Evolutionary conservation across 306 rosid genomes (phyloP).

Genomic region (Cicer chorassanicum): DNA sequence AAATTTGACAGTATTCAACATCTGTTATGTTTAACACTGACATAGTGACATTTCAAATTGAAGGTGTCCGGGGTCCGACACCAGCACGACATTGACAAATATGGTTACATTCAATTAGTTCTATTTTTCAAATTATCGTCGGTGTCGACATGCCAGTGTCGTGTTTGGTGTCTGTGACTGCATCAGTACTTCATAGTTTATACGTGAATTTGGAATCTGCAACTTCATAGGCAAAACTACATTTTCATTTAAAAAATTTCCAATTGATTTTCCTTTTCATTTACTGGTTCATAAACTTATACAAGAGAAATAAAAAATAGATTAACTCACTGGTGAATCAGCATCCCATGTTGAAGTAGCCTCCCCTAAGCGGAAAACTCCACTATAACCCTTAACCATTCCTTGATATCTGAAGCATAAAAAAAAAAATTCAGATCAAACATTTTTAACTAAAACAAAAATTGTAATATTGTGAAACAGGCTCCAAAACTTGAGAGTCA

Average conservation of each 20-base stretch:
- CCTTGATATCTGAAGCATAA: conserved; percentile 80
- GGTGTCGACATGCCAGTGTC: too few relatives aligned
- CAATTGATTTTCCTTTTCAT: too few relatives aligned
- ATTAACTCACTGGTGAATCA: conserved; percentile 81
- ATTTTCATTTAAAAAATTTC: background rate
- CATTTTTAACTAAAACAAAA: conserved; percentile 38
- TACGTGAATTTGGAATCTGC: background rate
- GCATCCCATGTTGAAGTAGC: conserved; percentile 99
- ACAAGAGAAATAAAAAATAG: conserved; percentile 4
- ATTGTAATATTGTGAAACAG: conserved; percentile 4
- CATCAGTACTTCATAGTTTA: too few relatives aligned
- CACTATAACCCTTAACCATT: conserved; percentile 93
- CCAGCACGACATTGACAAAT: too few relatives aligned
- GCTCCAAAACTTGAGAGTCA: conserved; percentile 22
- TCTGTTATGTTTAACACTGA: background rate
- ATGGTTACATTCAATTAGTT: too few relatives aligned
- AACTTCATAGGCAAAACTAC: conserved; percentile 23
- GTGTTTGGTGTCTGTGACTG: too few relatives aligned
- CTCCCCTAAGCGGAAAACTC: conserved; percentile 93
- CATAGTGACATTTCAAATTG: too few relatives aligned
- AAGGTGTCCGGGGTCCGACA: too few relatives aligned
- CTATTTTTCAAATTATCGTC: too few relatives aligned
- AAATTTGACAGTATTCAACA: conserved; percentile 4
- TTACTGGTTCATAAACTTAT: conserved; percentile 32
- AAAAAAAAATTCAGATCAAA: conserved; percentile 27